These are phyloP conservation scores for Salinomyces thailandicus DNA, from an alignment of 2,329 filamentous ascomycete species.

Conservation along the genomic window DNA sequence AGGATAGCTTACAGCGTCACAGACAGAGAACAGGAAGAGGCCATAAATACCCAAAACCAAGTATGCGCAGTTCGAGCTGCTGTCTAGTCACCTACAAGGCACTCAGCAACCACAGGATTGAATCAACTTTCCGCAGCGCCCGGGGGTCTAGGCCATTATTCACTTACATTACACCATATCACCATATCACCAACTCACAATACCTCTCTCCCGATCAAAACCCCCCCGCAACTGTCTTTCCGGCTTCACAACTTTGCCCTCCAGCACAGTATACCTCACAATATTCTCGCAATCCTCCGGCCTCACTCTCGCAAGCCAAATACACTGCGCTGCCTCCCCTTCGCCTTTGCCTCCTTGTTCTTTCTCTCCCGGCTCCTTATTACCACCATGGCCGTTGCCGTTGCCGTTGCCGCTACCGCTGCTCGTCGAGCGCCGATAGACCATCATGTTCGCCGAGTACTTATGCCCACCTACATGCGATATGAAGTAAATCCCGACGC, in stretches of 20 bases:
- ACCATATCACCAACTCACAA: slow-evolving; percentile 90
- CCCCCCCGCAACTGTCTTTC: slow-evolving; percentile 75
- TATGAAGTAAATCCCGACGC: slow-evolving; percentile 93
- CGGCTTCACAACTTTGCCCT: slow-evolving; percentile 91
- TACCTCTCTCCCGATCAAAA: slow-evolving; percentile 69
- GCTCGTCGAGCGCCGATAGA: slow-evolving; percentile 57
- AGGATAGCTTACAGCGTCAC: no score
- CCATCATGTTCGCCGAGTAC: slow-evolving; percentile 86
- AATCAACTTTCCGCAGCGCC: no score
- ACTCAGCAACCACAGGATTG: no score
- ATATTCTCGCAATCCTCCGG: slow-evolving; percentile 92
- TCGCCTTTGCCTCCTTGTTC: slow-evolving; percentile 26
- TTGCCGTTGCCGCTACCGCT: slow-evolving; percentile 9
- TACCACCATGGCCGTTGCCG: slow-evolving; percentile 25
- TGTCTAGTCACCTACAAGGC: no score
- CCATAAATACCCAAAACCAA: no score
- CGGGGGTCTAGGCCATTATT: no score
- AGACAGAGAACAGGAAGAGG: no score
- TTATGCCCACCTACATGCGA: slow-evolving; percentile 95
- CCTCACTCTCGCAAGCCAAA: slow-evolving; percentile 76
- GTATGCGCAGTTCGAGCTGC: no score
- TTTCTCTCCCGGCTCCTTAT: no score
- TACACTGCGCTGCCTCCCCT: slow-evolving; percentile 64
- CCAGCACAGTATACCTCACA: slow-evolving; percentile 74
- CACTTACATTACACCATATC: no score